Evolutionary conservation across 805 yeast genomes (phyloP), one percentile per base, ranked within the genome.

Genomic region (Cyberlindnera meyerae): DNA sequence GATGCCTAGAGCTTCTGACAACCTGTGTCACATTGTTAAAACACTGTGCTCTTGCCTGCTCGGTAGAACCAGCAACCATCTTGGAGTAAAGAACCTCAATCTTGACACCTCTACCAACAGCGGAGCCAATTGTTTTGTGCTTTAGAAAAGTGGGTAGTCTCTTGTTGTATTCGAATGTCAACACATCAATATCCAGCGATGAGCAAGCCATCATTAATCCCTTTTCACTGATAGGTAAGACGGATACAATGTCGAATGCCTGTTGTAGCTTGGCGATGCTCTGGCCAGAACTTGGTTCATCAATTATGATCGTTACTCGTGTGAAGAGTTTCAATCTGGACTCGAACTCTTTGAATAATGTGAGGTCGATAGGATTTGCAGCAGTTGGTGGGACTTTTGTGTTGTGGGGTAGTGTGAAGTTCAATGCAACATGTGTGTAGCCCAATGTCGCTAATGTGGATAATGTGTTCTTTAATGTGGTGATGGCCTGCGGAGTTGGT

Each of bases 81-180:
- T 75, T 65, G 7, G 73, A 57, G 60, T 90, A 90, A 31, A 76
- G 70, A 8, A 93, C 70, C 55, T 93, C 98, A 45, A 93, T 73
- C 47, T 77, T 77, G 18, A 87, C 73, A 2, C 97, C 97, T 34
- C 87, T 73, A 14, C 80, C 81, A 4, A 85, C 68, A 2, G 95
- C 96, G 28, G 87, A 77, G 29, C 96, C 83, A 8, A 87, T 70
- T 1, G 86, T 77, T 50, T 88, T 87, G 62, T 88, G 96, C 49
- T 82, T 82, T 46, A 93, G 63, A 55, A 78, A 85, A 44, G 76
- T 79, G 0, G 95, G 90, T 32, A 87, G 60, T 39, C 85, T 72
- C 29, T 68, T 65, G 18, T 73, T 61, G 55, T 82, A 72, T 36
- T 82, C 78, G 37, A 93, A 70, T 1, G 96, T 77, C 14, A 93